Evolutionary conservation across 2,329 filamentous ascomycete species (phyloP), one percentile per base, ranked within the genome.

Genomic region (Colletotrichum gigasporum): DNA sequence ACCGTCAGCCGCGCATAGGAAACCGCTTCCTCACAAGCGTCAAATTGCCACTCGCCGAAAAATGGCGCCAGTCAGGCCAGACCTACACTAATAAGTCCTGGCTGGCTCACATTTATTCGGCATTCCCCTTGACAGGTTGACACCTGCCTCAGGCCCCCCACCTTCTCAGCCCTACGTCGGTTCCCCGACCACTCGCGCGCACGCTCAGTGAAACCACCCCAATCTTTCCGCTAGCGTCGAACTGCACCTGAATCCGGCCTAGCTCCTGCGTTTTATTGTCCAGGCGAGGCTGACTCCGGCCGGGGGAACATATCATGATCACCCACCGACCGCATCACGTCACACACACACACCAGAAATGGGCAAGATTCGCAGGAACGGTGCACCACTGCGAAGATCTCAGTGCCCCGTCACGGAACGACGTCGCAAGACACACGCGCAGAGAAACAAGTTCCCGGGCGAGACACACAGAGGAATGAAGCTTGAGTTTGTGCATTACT

Each of bases 201-300:
- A n/a, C n/a, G n/a, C n/a, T n/a, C n/a, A n/a, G n/a, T n/a, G n/a
- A n/a, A n/a, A n/a, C n/a, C n/a, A n/a, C n/a, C n/a, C 50, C 24
- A 42, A 45, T 45, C 14, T 53, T 51, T 39, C 30, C 42, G 58
- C 62, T 63, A 63, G 62, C 37, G 50, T 39, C n/a, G n/a, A n/a
- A 20, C 57, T 63, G 62, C 62, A 50, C 30, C 11, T 50, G 22
- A 41, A 62, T 65, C 48, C 18, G 61, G 61, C 54, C 39, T 65
- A 65, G 61, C 26, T 18, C 26, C 34, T 41, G 35, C 41, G 35
- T n/a, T 56, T 18, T 63, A 57, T 63, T 63, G 62, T 37, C 62
- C 58, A 63, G 62, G 57, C 62, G 37, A 63, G 62, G 62, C 62
- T 62, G 57, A 63, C 41, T 56, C 14, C n/a, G n/a, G n/a, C n/a